Evolutionary conservation across 768 basidiomycete species (phyloP), one percentile per base, ranked within the genome.

Genomic region (Agaricus sinodeliciosus): DNA sequence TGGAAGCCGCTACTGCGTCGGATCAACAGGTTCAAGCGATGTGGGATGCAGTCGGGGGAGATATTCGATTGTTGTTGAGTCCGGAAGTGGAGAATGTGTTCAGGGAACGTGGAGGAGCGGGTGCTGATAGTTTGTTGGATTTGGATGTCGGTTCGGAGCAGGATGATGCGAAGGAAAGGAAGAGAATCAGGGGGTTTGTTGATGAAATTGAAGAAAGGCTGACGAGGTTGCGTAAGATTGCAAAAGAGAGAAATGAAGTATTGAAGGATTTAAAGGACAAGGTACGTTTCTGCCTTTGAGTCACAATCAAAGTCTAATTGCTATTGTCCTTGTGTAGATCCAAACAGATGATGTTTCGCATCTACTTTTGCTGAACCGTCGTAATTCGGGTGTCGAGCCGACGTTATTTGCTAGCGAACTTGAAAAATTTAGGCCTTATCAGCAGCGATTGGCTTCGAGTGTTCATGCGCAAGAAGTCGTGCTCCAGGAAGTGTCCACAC

Each of bases 331-430:
- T 16, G 16, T 25, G 22, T 60, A 98, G 94, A 79, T 96, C 43
- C 96, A 97, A 82, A 74, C 78, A 25, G 96, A 99, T 68, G 96
- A 99, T 58, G 95, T 98, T 25, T 99, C 95, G 0, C 92, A 95
- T 63, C 76, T 96, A 1, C 80, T 98, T 0, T 78, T 99, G 3
- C 79, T 97, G 45, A 95, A 95, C 65, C 83, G 92, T 28, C 86
- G 93, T 22, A 88, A 93, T 58, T 75, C 81, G 12, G 80, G 80
- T 19, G 87, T 88, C 9, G 93, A 97, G 59, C 87, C 89, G 0
- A 79, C 90, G 0, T 74, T 99, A 15, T 99, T 98, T 59, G 90
- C 93, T 0, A 80, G 86, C 8, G 94, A 98, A 65, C 79, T 98
- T 18, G 95, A 97, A 69, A 99, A 98, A 68, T 98, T 97, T 73